These are phyloP conservation scores for Marasmius sp. DNA, from an alignment of 1,284 basidiomycete species.

Conservation along the genomic window DNA sequence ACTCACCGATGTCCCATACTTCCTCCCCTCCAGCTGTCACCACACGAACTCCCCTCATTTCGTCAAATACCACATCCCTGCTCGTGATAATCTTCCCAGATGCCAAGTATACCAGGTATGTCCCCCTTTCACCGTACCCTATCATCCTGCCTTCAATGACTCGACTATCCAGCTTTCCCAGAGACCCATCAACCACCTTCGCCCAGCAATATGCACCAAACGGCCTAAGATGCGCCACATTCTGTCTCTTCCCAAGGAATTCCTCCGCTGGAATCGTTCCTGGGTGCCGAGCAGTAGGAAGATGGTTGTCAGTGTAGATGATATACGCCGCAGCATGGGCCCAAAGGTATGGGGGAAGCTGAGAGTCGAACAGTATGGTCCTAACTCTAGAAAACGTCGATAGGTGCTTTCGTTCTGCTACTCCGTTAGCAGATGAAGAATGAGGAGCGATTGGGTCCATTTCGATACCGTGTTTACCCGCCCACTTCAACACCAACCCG, in stretches of 20 bases:
- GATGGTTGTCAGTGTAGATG: slow-evolving; percentile 20
- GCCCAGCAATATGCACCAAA: slow-evolving; percentile 24
- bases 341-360: slow-evolving; percentile 12
- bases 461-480: slow-evolving; percentile 14
- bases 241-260: slow-evolving; percentile 18
- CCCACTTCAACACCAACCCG: slow-evolving; percentile 6
- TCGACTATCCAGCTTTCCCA: slow-evolving; percentile 20
- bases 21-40: slow-evolving; percentile 6
- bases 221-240: slow-evolving; percentile 25
- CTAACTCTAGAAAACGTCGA: background rate
- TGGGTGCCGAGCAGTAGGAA: slow-evolving; percentile 20
- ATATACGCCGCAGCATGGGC: slow-evolving; percentile 11
- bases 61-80: slow-evolving; percentile 26
- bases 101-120: slow-evolving; percentile 18
- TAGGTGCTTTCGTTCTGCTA: slow-evolving; percentile 1
- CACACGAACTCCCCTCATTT: slow-evolving; percentile 10
- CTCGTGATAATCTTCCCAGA: slow-evolving; percentile 9
- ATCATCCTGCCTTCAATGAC: slow-evolving; percentile 20
- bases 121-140: slow-evolving; percentile 20
- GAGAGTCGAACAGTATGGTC: background rate
- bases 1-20: background rate
- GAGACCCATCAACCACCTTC: slow-evolving; percentile 19
- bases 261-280: slow-evolving; percentile 17
- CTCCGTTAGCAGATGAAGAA: slow-evolving; percentile 8
- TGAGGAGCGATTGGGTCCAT: slow-evolving; percentile 18